Evolutionary conservation across 73 alveolate species (phyloP).

Genomic region (Tetrahymena malaccensis): DNA sequence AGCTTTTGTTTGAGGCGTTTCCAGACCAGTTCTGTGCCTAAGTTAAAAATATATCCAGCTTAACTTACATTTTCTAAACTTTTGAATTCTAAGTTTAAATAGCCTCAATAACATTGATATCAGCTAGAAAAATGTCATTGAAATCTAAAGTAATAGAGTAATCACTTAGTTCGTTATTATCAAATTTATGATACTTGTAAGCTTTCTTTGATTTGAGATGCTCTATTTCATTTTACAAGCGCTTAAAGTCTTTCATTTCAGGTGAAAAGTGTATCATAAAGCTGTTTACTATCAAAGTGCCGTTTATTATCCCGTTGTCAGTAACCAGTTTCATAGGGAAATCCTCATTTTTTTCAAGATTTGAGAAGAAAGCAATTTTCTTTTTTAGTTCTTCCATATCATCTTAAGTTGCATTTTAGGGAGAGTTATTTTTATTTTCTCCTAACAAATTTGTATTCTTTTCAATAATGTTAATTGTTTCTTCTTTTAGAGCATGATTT

Average conservation of each 20-base stretch:
- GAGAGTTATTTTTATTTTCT: background rate
- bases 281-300: background rate
- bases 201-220: background rate
- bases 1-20: background rate
- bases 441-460: background rate
- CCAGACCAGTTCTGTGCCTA: background rate
- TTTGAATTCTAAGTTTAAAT: background rate
- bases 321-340: background rate
- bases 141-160: background rate
- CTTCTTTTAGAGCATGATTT: background rate
- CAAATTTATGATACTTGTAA: background rate
- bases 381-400: background rate
- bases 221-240: background rate
- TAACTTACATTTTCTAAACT: background rate
- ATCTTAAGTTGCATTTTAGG: background rate
- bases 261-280: background rate
- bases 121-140: background rate
- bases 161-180: background rate
- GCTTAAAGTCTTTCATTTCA: background rate
- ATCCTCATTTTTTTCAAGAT: background rate
- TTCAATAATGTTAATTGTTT: background rate
- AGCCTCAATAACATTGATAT: background rate
- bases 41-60: background rate
- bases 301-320: background rate
- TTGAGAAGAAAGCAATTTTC: background rate